phyloP scores from a whole-genome alignment of 2,329 filamentous ascomycete genomes.

The Dendryphion nanum region DNA sequence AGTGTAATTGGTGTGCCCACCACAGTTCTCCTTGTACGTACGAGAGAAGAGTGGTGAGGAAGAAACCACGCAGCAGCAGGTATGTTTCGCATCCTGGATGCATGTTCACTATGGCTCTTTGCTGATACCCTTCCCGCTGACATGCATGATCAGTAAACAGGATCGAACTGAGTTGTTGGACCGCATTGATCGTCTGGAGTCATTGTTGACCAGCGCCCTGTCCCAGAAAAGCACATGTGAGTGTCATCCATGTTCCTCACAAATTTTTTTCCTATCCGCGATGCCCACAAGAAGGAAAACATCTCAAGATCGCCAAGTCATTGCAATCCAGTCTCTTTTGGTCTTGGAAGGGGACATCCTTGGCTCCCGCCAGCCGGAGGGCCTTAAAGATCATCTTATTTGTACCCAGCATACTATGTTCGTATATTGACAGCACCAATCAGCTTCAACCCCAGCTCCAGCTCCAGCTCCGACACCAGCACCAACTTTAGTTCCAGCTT shows the following conservation, averaged over 20 bases:
- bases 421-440: not conserved
- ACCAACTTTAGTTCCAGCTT: no score
- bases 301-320: no score
- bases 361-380: no score
- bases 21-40: constrained; percentile 1
- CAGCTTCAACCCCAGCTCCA: no score
- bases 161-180: constrained; percentile 1
- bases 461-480: not conserved
- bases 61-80: not conserved
- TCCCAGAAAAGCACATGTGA: not conserved
- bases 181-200: constrained; percentile 4
- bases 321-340: no score
- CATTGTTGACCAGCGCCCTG: not conserved
- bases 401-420: no score
- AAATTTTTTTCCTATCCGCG: no score
- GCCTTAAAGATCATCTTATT: no score
- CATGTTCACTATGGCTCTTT: not conserved
- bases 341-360: no score
- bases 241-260: not conserved
- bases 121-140: not conserved
- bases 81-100: not conserved
- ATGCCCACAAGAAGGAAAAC: no score
- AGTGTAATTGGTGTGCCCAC: constrained; percentile 4
- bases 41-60: constrained; percentile 1
- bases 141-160: not conserved